Evolutionary conservation across 2,329 filamentous ascomycete species (phyloP).

Genomic region (Venturia asperata): DNA sequence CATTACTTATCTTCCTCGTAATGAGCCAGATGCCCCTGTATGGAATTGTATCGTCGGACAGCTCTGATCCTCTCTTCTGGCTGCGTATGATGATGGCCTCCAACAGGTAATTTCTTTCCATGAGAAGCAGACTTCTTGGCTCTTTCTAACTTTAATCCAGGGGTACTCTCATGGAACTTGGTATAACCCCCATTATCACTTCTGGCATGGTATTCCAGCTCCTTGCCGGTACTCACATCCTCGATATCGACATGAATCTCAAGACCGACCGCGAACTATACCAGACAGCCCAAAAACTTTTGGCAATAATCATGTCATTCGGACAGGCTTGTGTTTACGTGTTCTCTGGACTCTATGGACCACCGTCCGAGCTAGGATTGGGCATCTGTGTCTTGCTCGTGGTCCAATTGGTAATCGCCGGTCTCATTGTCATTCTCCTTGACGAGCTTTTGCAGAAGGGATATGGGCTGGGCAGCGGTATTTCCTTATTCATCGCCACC

Average conservation of each 20-base stretch:
- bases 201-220: conserved; percentile 99
- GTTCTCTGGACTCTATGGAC: conserved; percentile 94
- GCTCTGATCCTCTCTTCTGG: conserved; percentile 98
- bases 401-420: conserved; percentile 93
- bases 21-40: conserved; percentile 99
- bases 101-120: conserved; percentile 77
- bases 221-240: conserved; percentile 97
- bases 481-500: conserved; percentile 59
- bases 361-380: conserved; percentile 90
- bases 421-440: conserved; percentile 96
- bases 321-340: conserved; percentile 95
- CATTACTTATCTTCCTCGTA: conserved; percentile 95
- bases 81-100: conserved; percentile 99
- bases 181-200: conserved; percentile 92
- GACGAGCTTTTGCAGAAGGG: conserved; percentile 99
- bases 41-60: conserved; percentile 94
- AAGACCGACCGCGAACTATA: conserved; percentile 99
- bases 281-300: conserved; percentile 94
- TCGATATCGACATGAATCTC: conserved; percentile 99
- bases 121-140: conserved; percentile 71
- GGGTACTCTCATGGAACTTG: conserved; percentile 33
- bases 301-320: conserved; percentile 75
- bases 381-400: conserved; percentile 98
- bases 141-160: conserved; percentile 20
- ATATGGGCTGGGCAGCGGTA: conserved; percentile 44